Base-by-base conservation (phyloP, 164 flowering plant species). In the Piper betle region DNA sequence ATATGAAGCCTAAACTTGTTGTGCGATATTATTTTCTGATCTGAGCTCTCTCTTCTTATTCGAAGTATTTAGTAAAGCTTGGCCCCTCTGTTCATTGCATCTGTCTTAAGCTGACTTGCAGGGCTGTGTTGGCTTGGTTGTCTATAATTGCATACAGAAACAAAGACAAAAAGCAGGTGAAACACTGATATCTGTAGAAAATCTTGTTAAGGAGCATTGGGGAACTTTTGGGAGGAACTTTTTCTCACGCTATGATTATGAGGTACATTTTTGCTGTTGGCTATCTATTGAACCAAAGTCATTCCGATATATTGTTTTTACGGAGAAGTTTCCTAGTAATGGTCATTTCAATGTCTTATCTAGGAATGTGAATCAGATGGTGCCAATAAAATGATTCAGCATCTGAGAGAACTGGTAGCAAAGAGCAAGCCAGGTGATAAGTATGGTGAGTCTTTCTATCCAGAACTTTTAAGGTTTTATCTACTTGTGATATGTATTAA, bases 101-200 rank as follows among this genome's bases (percentile, higher is more conserved):
- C 15, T 46, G 15, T 10, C 15, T 15, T 46, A 46, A 6, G 50
- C 50, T 46, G 50, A 46, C 15, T 46, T 39, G 55, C 74, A 94
- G 99, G 99, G 96, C 99, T 74, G 94, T 94, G 33, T 69, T 94
- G 70, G 97, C 96, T 70, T 94, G 99, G 99, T 88, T 94, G 69
- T 91, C 99, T 37, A 88, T 94, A 53, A 60, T 94, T 64, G 96
- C 99, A 6, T 76, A 79, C 63, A 77, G 80, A 58, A 94, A 91
- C 86, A 87, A 79, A 71, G 94, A 81, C 78, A 94, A 78, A 68
- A 86, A 62, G 74, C 77, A 7, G 96, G 91, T 59, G 96, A 91
- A 69, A 81, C 80, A 64, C 66, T 94, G 72, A 77, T 88, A 55
- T 88, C 99, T 73, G 97, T 94, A 10, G 58, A 91, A 48, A 96